Evolutionary conservation across 2,329 filamentous ascomycete genomes (phyloP), one percentile per base, ranked within the genome.

Genomic region (Cordyceps tenuipes): DNA sequence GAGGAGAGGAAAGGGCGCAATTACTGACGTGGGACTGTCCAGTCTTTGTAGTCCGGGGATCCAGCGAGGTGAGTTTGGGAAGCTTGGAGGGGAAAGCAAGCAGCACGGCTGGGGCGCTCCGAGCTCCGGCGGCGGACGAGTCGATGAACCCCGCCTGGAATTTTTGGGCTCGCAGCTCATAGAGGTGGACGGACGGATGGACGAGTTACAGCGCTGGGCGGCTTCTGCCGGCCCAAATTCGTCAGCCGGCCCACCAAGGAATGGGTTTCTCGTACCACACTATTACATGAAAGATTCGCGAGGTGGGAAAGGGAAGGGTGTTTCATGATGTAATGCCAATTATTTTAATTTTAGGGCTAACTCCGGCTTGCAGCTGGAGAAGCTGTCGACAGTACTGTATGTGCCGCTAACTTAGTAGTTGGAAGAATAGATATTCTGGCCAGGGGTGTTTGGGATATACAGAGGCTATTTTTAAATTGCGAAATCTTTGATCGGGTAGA

Each of bases 161-260:
- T 43, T 10, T 36, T 36, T 29, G 29, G 41, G 41, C 41, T n/a
- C 41, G 19, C 19, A n/a, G 41, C 41, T n/a, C 41, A 43, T 43
- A n/a, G 15, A 43, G 34, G 34, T 36, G 12, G 23, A 23, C 23
- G 23, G 23, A 23, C 23, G 23, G 23, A 36, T 10, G 34, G 34
- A 36, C 9, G 3, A 13, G 34, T 8, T 8, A 43, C 17, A 43
- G 41, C n/a, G 15, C 15, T n/a, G 19, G 47, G 56, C 63, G 63
- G 62, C 58, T 64, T 64, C 59, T 61, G 17, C 61, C 62, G 62
- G 63, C 56, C 63, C 63, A 64, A 57, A 46, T 49, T 51, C 29
- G 57, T 48, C 50, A 39, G 43, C 15, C 49, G 43, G 57, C 50
- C 57, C 57, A 60, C 57, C 43, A 21, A 2, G n/a, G 36, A 36